A percentile compares a stretch with the other conserved stretches of the same genome.
Conservation (phyloP, 148 eudicot species). For the Fagopyrum esculentum region DNA sequence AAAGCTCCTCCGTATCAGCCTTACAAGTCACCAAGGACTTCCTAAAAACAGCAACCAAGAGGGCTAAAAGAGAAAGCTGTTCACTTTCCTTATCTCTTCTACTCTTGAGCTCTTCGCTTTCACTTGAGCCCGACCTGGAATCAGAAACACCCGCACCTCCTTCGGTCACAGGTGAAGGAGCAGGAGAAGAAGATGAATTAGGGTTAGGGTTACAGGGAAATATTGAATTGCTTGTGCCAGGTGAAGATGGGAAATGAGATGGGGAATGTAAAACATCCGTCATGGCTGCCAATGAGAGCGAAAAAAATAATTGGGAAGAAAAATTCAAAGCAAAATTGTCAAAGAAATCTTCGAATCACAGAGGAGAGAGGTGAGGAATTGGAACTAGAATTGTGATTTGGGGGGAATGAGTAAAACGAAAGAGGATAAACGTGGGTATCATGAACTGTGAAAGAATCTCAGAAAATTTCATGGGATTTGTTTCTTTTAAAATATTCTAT, state of each 20-base stretch:
- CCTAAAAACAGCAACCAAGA: slow-evolving; percentile 60
- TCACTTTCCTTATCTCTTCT: slow-evolving; percentile 55
- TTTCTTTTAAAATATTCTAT: not conserved
- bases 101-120: slow-evolving; percentile 30
- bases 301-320: slow-evolving; percentile 9
- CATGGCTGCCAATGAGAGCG: slow-evolving; percentile 31
- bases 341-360: not conserved
- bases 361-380: slow-evolving; percentile 14
- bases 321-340: slow-evolving; percentile 15
- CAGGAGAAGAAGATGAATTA: slow-evolving; percentile 15
- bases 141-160: slow-evolving; percentile 15
- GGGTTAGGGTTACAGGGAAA: slow-evolving; percentile 35
- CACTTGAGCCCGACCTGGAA: slow-evolving; percentile 23
- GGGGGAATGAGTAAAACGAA: slow-evolving; percentile 28
- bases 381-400: slow-evolving; percentile 21
- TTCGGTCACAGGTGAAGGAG: slow-evolving; percentile 8
- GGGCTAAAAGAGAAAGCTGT: slow-evolving; percentile 62
- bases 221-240: slow-evolving; percentile 31
- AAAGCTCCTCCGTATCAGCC: slow-evolving; percentile 34
- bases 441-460: slow-evolving; percentile 22
- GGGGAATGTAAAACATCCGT: slow-evolving; percentile 87
- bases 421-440: slow-evolving; percentile 46
- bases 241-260: slow-evolving; percentile 44
- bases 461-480: not conserved
- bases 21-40: slow-evolving; percentile 69